Evolutionary conservation across 139 green algal genomes (phyloP).

Genomic region (Chlamydomonas applanata): DNA sequence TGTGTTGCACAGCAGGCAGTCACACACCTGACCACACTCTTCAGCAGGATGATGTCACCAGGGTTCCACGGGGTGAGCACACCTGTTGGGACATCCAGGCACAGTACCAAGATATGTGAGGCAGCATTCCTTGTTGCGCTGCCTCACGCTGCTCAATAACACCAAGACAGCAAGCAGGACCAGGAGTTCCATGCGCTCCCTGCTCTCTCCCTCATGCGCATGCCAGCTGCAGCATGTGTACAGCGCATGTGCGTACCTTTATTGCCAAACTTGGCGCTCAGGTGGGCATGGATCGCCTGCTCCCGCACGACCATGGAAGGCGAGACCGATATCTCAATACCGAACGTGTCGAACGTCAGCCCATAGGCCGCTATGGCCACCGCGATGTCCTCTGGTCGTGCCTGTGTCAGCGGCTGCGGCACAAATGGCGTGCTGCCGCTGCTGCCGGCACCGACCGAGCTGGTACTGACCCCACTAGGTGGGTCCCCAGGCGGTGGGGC

Average conservation of each 20-base stretch:
- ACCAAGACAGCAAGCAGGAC: too few species aligned
- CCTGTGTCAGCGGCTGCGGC: not conserved
- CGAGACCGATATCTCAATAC: not conserved
- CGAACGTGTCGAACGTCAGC: constrained; percentile 4
- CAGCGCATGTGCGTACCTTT: too few species aligned
- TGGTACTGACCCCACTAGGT: not conserved
- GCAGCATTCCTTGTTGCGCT: too few species aligned
- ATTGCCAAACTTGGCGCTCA: not conserved
- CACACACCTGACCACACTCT: constrained; percentile 12
- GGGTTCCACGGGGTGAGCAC: not conserved
- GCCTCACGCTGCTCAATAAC: too few species aligned
- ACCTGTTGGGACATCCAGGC: not conserved
- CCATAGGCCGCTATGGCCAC: not conserved
- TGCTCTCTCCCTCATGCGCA: too few species aligned
- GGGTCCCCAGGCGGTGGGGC: not conserved
- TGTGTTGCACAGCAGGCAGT: too few species aligned
- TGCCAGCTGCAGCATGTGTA: too few species aligned
- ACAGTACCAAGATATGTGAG: too few species aligned
- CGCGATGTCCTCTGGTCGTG: not conserved
- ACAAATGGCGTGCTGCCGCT: too few species aligned
- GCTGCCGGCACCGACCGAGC: not conserved
- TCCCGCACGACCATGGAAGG: not conserved
- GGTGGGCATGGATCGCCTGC: not conserved
- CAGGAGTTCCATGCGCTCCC: not conserved
- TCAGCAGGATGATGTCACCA: constrained; percentile 5